Conservation (phyloP, 306 rosid species). For the Dalbergia oliveri region DNA sequence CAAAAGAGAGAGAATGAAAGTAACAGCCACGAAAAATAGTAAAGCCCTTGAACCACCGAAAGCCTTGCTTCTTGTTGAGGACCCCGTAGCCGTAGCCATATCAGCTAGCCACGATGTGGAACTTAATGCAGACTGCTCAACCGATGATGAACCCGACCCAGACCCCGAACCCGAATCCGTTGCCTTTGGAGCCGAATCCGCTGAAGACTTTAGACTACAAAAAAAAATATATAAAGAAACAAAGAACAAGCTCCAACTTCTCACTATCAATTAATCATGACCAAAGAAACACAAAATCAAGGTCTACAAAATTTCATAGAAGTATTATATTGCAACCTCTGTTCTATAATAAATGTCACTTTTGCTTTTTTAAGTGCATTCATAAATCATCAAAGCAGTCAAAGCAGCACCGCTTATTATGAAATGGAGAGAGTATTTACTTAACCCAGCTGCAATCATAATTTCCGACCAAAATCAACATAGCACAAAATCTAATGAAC, state of each 20-base stretch:
- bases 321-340: too few relatives aligned
- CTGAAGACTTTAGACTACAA: slow-evolving; percentile 62
- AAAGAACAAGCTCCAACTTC: background rate
- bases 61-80: slow-evolving; percentile 28
- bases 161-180: slow-evolving; percentile 45
- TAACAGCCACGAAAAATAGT: slow-evolving; percentile 43
- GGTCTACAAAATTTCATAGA: too few relatives aligned
- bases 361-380: too few relatives aligned
- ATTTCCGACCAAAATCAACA: too few relatives aligned
- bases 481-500: background rate
- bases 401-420: too few relatives aligned
- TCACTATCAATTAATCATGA: background rate
- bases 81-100: slow-evolving; percentile 76
- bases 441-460: too few relatives aligned
- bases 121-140: slow-evolving; percentile 54
- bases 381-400: too few relatives aligned
- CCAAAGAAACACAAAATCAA: too few relatives aligned
- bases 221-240: background rate
- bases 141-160: slow-evolving; percentile 38
- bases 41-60: background rate
- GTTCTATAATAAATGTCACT: too few relatives aligned
- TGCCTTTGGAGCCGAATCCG: slow-evolving; percentile 54
- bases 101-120: slow-evolving; percentile 67
- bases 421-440: too few relatives aligned
- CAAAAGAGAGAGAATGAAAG: slow-evolving; percentile 48